Conservation (phyloP, 768 basidiomycete genomes). For the Clathrus columnatus region DNA sequence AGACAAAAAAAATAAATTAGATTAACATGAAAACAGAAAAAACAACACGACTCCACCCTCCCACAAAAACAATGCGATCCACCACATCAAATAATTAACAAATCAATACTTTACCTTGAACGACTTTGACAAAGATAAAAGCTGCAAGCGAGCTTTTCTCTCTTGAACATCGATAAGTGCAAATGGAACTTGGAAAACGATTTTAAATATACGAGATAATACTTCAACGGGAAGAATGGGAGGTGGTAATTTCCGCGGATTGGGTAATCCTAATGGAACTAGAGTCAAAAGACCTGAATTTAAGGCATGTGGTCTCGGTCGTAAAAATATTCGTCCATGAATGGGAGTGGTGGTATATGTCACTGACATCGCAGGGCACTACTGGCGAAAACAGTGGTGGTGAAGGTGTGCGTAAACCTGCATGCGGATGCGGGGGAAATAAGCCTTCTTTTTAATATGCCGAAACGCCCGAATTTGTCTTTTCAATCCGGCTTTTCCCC, state of each 20-base stretch:
- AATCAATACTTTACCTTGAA: slow-evolving; percentile 27
- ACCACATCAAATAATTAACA: background rate
- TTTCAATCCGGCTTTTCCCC: no score
- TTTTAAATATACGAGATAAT: slow-evolving; percentile 55
- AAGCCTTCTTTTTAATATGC: no score
- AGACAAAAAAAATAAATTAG: background rate
- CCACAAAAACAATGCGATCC: no score
- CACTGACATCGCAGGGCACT: background rate
- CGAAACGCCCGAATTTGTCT: no score
- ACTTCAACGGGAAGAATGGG: slow-evolving; percentile 61
- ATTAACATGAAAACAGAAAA: slow-evolving; percentile 2
- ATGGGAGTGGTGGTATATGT: background rate
- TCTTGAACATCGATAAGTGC: background rate
- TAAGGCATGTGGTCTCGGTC: slow-evolving; percentile 58
- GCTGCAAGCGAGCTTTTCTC: slow-evolving; percentile 12
- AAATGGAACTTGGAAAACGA: slow-evolving; percentile 21
- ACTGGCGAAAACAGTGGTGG: background rate
- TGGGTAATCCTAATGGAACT: slow-evolving; percentile 38
- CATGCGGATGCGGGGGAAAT: no score
- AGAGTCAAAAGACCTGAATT: slow-evolving; percentile 52
- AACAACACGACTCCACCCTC: no score
- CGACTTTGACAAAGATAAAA: slow-evolving; percentile 32
- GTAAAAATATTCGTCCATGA: slow-evolving; percentile 37
- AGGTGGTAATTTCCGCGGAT: slow-evolving; percentile 33
- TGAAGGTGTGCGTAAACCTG: background rate